Base-by-base conservation (phyloP, 257 asterid genomes). In the Nicotiana benthamiana region DNA sequence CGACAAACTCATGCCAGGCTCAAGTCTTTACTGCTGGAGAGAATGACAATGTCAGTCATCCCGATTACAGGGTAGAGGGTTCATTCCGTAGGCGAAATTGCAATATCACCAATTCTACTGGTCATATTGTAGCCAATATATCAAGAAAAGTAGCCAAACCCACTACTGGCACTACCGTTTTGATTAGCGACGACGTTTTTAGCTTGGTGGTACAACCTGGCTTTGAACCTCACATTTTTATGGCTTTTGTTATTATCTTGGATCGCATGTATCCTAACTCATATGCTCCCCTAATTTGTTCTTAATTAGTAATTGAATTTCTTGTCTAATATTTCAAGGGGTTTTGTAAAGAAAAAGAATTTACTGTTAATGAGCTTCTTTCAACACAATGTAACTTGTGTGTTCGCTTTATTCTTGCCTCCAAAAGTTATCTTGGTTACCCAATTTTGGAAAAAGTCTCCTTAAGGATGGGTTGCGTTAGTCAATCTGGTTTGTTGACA, bases 111-210 rank as follows among this genome's bases (percentile, higher is more conserved):
- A 36, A 75, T 1, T 48, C 65, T 48, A 20, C 61, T 17, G 84
- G 77, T 57, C 63, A 78, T 28, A 75, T 61, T 59, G 83, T 83
- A 46, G 90, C 90, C 30, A 75, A 64, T 63, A 53, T 87, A 22
- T 79, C 85, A 0, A 76, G 87, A 81, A 87, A 87, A 75, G 10
- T 81, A 24, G 83, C 83, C 65, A 87, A 64, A 1, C 4, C 36
- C 4, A 77, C 53, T 22, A 34, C 70, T 12, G 28, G 13, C 66
- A 54, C 84, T 1, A 85, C 84, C 10, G 34, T 83, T 54, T 24
- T 87, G 75, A 56, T 86, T 24, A 60, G 82, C 11, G 88, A 87
- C 13, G 90, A 85, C 30, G 90, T 87, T 77, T 87, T 87, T 64
- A 64, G 81, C 11, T 77, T 87, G 82, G 13, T 48, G 32, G 80